Percentiles rank a stretch among this genome's conserved stretches.
Evolutionary conservation across 2,329 filamentous ascomycete genomes (phyloP).

Genomic region (Phialophora expanda): DNA sequence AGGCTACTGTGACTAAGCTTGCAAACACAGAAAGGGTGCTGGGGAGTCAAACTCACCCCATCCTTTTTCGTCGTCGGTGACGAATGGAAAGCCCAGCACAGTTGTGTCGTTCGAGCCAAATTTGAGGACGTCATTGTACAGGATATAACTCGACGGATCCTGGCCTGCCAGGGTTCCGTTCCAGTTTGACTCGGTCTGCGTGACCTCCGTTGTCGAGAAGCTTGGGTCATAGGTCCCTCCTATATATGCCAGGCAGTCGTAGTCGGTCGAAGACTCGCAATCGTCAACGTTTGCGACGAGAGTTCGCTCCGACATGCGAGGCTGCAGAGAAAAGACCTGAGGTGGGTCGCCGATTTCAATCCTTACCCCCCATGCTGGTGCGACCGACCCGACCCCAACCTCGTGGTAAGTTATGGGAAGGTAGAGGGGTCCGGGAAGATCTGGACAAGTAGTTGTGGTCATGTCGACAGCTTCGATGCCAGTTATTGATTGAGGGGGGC

Average conservation of each 20-base stretch:
- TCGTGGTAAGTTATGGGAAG: not conserved
- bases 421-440: not conserved
- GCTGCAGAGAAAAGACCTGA: not conserved
- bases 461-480: not conserved
- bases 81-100: not conserved
- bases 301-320: not conserved
- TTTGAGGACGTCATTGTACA: slow-evolving; percentile 9
- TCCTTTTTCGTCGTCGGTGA: not conserved
- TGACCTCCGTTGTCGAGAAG: slow-evolving; percentile 1
- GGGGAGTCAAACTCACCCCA: slow-evolving; percentile 1
- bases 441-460: not conserved
- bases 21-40: not conserved
- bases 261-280: not conserved
- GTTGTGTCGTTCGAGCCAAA: not conserved
- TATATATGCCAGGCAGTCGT: not conserved
- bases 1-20: not conserved
- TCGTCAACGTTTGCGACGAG: not conserved
- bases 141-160: not conserved
- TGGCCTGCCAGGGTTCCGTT: not conserved
- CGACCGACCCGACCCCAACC: not conserved
- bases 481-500: not conserved
- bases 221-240: not conserved
- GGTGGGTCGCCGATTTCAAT: slow-evolving; percentile 8
- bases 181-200: not conserved
- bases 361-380: slow-evolving; percentile 16